Percentiles rank a stretch among this genome's conserved stretches.
These are phyloP conservation scores for Botrytis paeoniae DNA, from an alignment of 2,329 filamentous ascomycete genomes.

Conservation along the genomic window DNA sequence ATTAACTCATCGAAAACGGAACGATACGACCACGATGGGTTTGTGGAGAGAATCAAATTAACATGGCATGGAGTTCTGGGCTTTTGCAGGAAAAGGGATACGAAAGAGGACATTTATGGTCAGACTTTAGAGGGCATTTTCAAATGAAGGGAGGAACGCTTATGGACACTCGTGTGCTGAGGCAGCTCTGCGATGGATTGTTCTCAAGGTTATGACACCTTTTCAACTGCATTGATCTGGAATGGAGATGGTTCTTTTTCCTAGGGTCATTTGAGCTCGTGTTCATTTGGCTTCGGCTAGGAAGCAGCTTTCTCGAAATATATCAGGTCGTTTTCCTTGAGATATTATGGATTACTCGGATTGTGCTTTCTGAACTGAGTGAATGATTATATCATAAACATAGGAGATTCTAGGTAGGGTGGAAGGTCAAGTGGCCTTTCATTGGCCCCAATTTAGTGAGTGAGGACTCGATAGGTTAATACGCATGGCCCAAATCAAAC, in stretches of 20 bases:
- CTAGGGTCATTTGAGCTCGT: conserved; percentile 11
- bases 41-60: conserved; percentile 11
- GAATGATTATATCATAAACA: conserved; percentile 9
- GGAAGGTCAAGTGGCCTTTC: background rate
- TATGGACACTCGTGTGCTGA: conserved; percentile 18
- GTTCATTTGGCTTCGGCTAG: conserved; percentile 17
- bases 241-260: conserved; percentile 17
- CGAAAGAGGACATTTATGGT: conserved; percentile 13
- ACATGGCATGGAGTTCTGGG: conserved; percentile 23
- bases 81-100: conserved; percentile 20
- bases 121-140: conserved; percentile 16
- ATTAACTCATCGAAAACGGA: conserved; percentile 8
- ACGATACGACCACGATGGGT: conserved; percentile 17
- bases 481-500: background rate
- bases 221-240: conserved; percentile 19
- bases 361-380: background rate
- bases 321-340: conserved; percentile 20
- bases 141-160: conserved; percentile 18
- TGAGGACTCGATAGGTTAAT: background rate
- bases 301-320: conserved; percentile 20
- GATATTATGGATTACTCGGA: background rate
- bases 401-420: background rate
- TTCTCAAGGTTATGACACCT: conserved; percentile 12
- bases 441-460: background rate
- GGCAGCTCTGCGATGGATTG: conserved; percentile 17